Evolutionary conservation across 768 basidiomycete species (phyloP).

Genomic region (Tylopilus intermedius): DNA sequence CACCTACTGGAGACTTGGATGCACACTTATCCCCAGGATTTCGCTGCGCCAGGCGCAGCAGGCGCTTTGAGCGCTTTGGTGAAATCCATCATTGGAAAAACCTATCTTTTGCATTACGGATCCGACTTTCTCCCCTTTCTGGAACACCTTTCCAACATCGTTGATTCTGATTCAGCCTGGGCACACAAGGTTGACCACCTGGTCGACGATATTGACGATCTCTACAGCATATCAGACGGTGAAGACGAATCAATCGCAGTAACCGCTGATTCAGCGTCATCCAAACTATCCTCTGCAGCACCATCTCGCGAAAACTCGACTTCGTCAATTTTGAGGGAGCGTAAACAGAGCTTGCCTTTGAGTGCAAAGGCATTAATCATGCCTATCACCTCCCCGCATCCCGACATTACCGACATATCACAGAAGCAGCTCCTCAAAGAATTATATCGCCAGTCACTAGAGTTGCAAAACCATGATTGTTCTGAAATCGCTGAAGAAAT

Average conservation of each 20-base stretch:
- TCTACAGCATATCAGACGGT: constrained; percentile 49
- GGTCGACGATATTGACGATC: constrained; percentile 60
- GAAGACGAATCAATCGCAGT: constrained; percentile 39
- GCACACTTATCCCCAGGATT: constrained; percentile 69
- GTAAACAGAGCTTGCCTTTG: constrained; percentile 66
- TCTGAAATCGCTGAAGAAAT: constrained; percentile 81
- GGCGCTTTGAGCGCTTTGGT: constrained; percentile 72
- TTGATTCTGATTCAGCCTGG: constrained; percentile 72
- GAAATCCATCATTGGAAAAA: constrained; percentile 74
- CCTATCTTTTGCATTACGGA: constrained; percentile 79
- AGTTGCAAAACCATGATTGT: constrained; percentile 52
- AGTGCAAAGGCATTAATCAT: constrained; percentile 41
- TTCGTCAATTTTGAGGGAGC: constrained; percentile 43
- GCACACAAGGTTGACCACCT: constrained; percentile 60
- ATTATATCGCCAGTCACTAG: constrained; percentile 53
- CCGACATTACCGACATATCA: constrained; percentile 37
- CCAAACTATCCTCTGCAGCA: constrained; percentile 20
- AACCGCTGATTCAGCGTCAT: constrained; percentile 31
- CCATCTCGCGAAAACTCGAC: constrained; percentile 22
- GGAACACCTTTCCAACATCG: constrained; percentile 55
- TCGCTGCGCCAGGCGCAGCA: constrained; percentile 68
- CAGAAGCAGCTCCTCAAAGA: constrained; percentile 60
- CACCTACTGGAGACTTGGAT: constrained; percentile 77
- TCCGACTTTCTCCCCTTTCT: constrained; percentile 79
- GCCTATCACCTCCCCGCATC: constrained; percentile 25